phyloP scores from a whole-genome alignment of 306 rosid species.

The Vicia sativa region DNA sequence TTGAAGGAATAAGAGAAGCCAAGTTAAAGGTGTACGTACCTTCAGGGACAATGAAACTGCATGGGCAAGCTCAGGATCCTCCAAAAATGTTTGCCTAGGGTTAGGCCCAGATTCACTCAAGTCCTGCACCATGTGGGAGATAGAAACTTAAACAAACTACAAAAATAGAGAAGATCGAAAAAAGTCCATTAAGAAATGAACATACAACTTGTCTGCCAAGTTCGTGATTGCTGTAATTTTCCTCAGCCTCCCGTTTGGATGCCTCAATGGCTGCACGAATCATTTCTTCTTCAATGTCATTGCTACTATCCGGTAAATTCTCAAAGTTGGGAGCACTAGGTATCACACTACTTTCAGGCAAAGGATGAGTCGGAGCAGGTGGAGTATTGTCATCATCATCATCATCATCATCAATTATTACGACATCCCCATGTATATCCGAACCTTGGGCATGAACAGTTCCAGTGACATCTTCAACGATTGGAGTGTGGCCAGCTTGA shows the following conservation, averaged over 20 bases:
- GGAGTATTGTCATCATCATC: slow-evolving; percentile 59
- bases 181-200: slow-evolving; percentile 8
- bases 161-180: neutral
- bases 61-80: slow-evolving; percentile 82
- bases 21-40: slow-evolving; percentile 57
- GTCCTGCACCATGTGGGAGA: slow-evolving; percentile 56
- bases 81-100: slow-evolving; percentile 53
- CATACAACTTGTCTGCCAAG: slow-evolving; percentile 56
- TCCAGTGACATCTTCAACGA: slow-evolving; percentile 73
- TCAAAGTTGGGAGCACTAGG: slow-evolving; percentile 64
- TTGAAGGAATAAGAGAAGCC: neutral
- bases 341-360: slow-evolving; percentile 42
- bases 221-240: slow-evolving; percentile 47
- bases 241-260: slow-evolving; percentile 74
- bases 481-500: slow-evolving; percentile 58
- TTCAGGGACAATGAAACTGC: slow-evolving; percentile 81
- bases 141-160: slow-evolving; percentile 19
- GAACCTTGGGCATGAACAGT: slow-evolving; percentile 48
- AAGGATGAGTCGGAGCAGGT: slow-evolving; percentile 46
- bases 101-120: slow-evolving; percentile 50
- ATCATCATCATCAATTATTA: slow-evolving; percentile 59
- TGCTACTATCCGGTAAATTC: slow-evolving; percentile 53
- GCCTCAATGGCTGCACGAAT: slow-evolving; percentile 95
- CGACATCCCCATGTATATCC: slow-evolving; percentile 58
- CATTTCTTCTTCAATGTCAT: slow-evolving; percentile 98